Percentiles rank a stretch among this genome's conserved stretches.
phyloP scores from a whole-genome alignment of 805 yeast species.

The Kluyveromyces lactis region DNA sequence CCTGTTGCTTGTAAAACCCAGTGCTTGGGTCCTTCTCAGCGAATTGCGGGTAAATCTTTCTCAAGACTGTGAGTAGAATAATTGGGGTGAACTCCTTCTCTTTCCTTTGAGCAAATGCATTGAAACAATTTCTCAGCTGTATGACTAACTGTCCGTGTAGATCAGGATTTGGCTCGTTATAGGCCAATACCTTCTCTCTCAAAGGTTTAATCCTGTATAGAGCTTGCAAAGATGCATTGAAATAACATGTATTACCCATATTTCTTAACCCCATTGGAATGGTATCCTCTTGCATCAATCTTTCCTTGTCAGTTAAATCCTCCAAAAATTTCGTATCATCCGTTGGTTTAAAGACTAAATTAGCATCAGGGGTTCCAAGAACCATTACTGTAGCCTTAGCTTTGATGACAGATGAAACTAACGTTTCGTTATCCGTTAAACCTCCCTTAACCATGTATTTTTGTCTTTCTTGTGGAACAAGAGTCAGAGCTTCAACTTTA shows the following conservation, averaged over 20 bases:
- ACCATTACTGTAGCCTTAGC: constrained; percentile 71
- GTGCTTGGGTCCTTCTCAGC: constrained; percentile 58
- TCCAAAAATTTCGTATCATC: constrained; percentile 55
- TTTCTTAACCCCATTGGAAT: constrained; percentile 89
- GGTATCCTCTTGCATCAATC: constrained; percentile 31
- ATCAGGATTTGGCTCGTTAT: constrained; percentile 31
- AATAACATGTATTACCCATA: constrained; percentile 92
- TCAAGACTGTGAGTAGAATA: constrained; percentile 53
- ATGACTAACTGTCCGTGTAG: constrained; percentile 34
- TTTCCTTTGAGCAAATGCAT: constrained; percentile 32
- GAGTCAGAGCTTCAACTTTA: constrained; percentile 63
- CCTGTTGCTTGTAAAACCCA: constrained; percentile 88
- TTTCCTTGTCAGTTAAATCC: constrained; percentile 44
- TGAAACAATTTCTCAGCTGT: constrained; percentile 41
- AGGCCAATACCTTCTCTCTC: constrained; percentile 51
- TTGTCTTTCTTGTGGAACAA: constrained; percentile 83
- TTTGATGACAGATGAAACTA: constrained; percentile 38
- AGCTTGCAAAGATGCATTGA: constrained; percentile 84
- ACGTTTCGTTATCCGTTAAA: constrained; percentile 53
- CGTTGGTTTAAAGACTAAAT: constrained; percentile 43
- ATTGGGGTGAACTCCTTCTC: constrained; percentile 56
- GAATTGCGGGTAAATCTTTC: constrained; percentile 78
- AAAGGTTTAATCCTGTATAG: constrained; percentile 73
- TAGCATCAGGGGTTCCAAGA: constrained; percentile 79
- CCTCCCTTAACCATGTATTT: constrained; percentile 87